Evolutionary conservation across 116 monocot species (phyloP).

Genomic region (Posidonia oceanica): DNA sequence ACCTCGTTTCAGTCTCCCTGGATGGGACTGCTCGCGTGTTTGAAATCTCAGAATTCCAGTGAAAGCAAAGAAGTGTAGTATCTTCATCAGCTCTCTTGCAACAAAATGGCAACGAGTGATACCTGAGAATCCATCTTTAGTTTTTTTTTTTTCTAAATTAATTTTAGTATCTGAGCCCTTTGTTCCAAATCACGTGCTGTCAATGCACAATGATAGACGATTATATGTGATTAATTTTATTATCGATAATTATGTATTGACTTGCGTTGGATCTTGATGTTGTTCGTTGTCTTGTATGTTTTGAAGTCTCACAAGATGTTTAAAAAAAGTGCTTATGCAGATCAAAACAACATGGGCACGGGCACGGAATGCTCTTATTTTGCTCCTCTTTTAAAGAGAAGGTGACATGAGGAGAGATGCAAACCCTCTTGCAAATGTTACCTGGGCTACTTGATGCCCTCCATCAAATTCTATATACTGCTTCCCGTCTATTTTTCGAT

Average conservation of each 20-base stretch:
- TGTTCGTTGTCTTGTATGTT: too few relatives aligned
- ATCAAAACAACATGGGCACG: constrained; percentile 17
- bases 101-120: background rate
- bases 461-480: constrained; percentile 64
- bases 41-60: constrained; percentile 42
- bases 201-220: too few relatives aligned
- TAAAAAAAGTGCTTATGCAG: too few relatives aligned
- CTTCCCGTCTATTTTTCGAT: too few relatives aligned
- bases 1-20: constrained; percentile 61
- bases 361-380: constrained; percentile 71
- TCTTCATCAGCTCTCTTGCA: background rate
- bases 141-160: too few relatives aligned
- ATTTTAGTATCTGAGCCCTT: too few relatives aligned
- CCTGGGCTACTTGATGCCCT: constrained; percentile 88
- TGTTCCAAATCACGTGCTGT: too few relatives aligned
- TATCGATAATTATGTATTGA: too few relatives aligned
- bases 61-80: background rate
- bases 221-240: too few relatives aligned
- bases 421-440: constrained; percentile 75
- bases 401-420: constrained; percentile 86
- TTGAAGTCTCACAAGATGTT: too few relatives aligned
- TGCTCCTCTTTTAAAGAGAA: constrained; percentile 93
- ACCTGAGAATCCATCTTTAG: too few relatives aligned
- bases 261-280: too few relatives aligned
- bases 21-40: constrained; percentile 73